Evolutionary conservation across 2,329 filamentous ascomycete species (phyloP).

Genomic region (Aspergillus neoniger): DNA sequence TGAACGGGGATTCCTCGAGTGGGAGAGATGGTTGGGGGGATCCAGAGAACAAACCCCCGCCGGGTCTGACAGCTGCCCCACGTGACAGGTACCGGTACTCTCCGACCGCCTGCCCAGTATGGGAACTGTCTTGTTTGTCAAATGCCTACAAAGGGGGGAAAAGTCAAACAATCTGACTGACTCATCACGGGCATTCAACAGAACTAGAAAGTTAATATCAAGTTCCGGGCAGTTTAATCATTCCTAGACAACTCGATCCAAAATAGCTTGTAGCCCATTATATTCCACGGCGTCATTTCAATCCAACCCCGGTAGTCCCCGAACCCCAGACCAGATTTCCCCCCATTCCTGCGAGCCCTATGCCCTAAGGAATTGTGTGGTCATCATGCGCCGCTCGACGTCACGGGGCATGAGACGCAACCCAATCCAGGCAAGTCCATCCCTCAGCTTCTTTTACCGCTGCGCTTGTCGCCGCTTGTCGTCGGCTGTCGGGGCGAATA

Average conservation of each 20-base stretch:
- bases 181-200: no score
- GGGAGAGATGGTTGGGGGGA: not conserved
- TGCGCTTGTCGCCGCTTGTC: slow-evolving; percentile 9
- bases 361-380: not conserved
- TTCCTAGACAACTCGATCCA: no score
- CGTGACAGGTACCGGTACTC: not conserved
- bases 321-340: not conserved
- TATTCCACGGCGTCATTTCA: no score
- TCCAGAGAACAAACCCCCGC: not conserved
- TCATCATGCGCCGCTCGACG: slow-evolving; percentile 1
- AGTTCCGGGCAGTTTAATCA: no score
- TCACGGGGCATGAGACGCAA: slow-evolving; percentile 1
- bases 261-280: no score
- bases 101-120: not conserved
- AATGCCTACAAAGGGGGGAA: not conserved
- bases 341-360: not conserved
- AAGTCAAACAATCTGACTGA: no score
- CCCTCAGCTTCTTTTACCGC: not conserved
- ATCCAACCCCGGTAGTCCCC: not conserved
- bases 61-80: not conserved
- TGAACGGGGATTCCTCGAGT: not conserved
- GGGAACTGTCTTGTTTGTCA: not conserved
- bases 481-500: slow-evolving; percentile 3
- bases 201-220: no score
- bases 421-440: not conserved